Conservation (phyloP, 108 stramenopile genomes). For the Aurantiochytrium sp. region DNA sequence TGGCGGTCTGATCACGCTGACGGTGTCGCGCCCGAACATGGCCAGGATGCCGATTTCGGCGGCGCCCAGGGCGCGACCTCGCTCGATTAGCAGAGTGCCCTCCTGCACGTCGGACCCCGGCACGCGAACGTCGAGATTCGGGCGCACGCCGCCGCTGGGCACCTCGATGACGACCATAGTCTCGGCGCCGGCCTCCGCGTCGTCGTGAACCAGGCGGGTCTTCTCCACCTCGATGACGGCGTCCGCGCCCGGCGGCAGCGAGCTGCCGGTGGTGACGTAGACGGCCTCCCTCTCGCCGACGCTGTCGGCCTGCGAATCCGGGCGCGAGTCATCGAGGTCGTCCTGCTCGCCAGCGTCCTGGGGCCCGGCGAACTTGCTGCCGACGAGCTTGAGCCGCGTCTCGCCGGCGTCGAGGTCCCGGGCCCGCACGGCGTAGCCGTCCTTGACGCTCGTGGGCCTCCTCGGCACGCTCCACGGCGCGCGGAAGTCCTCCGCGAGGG, state of each 20-base stretch:
- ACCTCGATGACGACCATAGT: neutral
- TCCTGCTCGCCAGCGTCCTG: neutral
- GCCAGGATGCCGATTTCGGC: constrained; percentile 64
- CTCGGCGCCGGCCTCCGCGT: no score
- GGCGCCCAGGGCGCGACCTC: constrained; percentile 25
- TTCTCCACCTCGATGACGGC: constrained; percentile 50
- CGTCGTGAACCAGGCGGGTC: neutral
- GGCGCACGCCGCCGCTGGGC: neutral
- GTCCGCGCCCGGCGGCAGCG: constrained; percentile 47
- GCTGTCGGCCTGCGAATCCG: neutral
- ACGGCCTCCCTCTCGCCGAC: neutral
- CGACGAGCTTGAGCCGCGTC: neutral
- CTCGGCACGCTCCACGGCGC: constrained; percentile 37
- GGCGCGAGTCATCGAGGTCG: no score
- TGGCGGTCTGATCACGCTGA: neutral
- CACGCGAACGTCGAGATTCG: constrained; percentile 41
- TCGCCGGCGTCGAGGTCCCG: constrained; percentile 26
- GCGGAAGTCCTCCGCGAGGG: constrained; percentile 17
- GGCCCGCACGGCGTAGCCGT: constrained; percentile 57
- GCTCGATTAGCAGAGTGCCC: constrained; percentile 34
- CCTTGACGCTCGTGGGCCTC: constrained; percentile 52
- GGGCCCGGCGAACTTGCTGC: neutral
- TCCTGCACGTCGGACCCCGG: constrained; percentile 39
- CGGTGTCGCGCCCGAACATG: constrained; percentile 55
- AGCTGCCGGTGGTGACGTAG: constrained; percentile 60